phyloP scores from a whole-genome alignment of 2,329 filamentous ascomycete species.

The Fusarium camptoceras region DNA sequence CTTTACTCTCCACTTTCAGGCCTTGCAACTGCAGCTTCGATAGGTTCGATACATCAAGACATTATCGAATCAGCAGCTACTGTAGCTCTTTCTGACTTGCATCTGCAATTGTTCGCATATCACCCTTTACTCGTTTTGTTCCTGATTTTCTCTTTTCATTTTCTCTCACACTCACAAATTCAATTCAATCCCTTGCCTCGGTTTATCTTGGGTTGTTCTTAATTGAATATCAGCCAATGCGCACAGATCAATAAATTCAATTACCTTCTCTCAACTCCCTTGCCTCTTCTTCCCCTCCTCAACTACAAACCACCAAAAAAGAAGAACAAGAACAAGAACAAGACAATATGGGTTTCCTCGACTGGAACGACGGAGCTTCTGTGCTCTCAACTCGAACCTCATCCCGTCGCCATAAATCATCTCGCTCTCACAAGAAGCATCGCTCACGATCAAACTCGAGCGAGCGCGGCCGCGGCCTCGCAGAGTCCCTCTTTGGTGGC shows the following conservation, averaged over 20 bases:
- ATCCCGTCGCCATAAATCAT: slow-evolving; percentile 46
- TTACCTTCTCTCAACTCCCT: neutral
- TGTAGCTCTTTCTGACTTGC: slow-evolving; percentile 33
- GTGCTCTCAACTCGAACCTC: slow-evolving; percentile 47
- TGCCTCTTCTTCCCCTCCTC: neutral
- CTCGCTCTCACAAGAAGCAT: slow-evolving; percentile 51
- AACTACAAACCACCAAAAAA: neutral
- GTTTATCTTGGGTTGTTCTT: neutral
- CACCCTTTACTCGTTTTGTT: slow-evolving; percentile 9
- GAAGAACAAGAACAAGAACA: neutral
- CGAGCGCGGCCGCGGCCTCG: slow-evolving; percentile 49
- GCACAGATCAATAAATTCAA: slow-evolving; percentile 15
- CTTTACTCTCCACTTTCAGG: neutral
- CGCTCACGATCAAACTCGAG: slow-evolving; percentile 54
- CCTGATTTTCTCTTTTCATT: slow-evolving; percentile 4
- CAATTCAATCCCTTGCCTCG: neutral
- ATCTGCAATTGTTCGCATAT: slow-evolving; percentile 37
- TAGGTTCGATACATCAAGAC: neutral
- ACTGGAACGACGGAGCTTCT: slow-evolving; percentile 50
- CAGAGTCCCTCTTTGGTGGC: slow-evolving; percentile 51
- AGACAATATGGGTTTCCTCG: slow-evolving; percentile 51
- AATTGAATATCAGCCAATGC: slow-evolving; percentile 21
- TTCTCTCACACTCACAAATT: neutral
- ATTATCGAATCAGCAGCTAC: neutral
- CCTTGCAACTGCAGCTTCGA: neutral